Evolutionary conservation across 495 filamentous ascomycete species (phyloP).

Genomic region (Pyrenula aspistea): DNA sequence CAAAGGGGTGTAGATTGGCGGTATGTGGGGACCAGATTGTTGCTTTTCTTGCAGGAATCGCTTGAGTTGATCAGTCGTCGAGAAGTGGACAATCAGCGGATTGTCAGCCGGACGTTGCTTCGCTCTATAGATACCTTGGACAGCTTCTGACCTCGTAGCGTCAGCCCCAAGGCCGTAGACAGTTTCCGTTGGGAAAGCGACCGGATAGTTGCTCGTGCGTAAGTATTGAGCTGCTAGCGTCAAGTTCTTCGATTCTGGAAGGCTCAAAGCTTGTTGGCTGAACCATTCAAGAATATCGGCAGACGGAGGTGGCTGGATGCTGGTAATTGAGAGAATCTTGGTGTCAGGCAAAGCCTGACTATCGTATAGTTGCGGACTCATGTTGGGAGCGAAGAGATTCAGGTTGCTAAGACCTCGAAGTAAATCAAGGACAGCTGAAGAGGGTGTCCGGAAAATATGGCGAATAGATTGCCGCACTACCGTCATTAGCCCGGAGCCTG

Average conservation of each 20-base stretch:
- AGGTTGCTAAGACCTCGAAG: not conserved
- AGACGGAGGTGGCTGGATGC: not conserved
- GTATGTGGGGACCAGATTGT: conserved; percentile 40
- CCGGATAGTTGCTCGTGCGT: conserved; percentile 52
- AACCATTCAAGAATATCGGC: not conserved
- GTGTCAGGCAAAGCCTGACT: not conserved
- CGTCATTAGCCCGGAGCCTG: not conserved
- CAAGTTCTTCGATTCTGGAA: not conserved
- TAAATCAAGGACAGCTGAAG: not conserved
- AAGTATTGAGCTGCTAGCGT: conserved; percentile 45
- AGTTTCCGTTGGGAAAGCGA: conserved; percentile 96
- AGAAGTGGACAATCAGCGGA: conserved; percentile 85
- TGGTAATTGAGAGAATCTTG: not conserved
- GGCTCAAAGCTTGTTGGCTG: not conserved
- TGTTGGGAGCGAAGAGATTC: not conserved
- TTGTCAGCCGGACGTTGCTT: conserved; percentile 91
- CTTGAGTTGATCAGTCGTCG: conserved; percentile 68
- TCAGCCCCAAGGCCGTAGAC: conserved; percentile 95
- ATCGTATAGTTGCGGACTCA: not conserved
- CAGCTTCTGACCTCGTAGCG: conserved; percentile 72
- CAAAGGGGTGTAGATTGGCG: conserved; percentile 68
- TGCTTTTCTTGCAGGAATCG: conserved; percentile 35
- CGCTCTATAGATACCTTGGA: conserved; percentile 80
- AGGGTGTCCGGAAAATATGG: not conserved
- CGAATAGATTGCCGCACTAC: not conserved